These are phyloP conservation scores for Chenopodium album DNA, from an alignment of 148 eudicot species.

Conservation along the genomic window DNA sequence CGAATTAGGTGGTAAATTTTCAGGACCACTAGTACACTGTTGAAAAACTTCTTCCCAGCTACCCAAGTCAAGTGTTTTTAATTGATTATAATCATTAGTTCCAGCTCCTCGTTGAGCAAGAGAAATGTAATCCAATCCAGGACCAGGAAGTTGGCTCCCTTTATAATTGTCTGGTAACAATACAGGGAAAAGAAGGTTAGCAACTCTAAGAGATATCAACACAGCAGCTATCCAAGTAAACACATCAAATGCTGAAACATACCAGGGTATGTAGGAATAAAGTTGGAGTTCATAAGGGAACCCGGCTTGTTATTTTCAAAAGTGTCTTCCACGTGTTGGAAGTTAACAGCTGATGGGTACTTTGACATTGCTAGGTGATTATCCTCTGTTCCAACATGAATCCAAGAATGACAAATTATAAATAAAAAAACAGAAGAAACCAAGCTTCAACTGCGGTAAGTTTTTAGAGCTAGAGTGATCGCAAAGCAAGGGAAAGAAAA, in stretches of 20 bases:
- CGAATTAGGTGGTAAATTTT: slow-evolving; percentile 26
- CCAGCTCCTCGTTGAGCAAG: slow-evolving; percentile 27
- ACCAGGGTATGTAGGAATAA: slow-evolving; percentile 27
- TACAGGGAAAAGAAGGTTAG: background rate
- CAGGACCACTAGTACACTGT: slow-evolving; percentile 32
- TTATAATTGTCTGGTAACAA: slow-evolving; percentile 29
- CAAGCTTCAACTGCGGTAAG: too few relatives aligned
- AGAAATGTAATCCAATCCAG: slow-evolving; percentile 25
- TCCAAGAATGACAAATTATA: background rate
- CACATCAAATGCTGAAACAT: slow-evolving; percentile 11
- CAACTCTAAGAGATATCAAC: background rate
- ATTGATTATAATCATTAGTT: slow-evolving; percentile 25
- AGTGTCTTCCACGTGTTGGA: slow-evolving; percentile 26
- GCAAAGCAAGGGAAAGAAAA: background rate
- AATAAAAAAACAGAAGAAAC: too few relatives aligned
- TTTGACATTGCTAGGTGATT: slow-evolving; percentile 42
- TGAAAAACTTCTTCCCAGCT: slow-evolving; percentile 49
- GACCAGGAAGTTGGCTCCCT: slow-evolving; percentile 23
- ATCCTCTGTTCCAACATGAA: slow-evolving; percentile 35
- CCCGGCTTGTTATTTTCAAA: slow-evolving; percentile 27
- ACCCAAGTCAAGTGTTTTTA: slow-evolving; percentile 37
- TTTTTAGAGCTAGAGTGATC: background rate
- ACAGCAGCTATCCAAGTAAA: background rate
- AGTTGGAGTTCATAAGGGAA: slow-evolving; percentile 21
- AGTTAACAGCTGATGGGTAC: slow-evolving; percentile 31